Evolutionary conservation across 2,329 filamentous ascomycete genomes (phyloP).

Genomic region (Aureobasidium sp.): DNA sequence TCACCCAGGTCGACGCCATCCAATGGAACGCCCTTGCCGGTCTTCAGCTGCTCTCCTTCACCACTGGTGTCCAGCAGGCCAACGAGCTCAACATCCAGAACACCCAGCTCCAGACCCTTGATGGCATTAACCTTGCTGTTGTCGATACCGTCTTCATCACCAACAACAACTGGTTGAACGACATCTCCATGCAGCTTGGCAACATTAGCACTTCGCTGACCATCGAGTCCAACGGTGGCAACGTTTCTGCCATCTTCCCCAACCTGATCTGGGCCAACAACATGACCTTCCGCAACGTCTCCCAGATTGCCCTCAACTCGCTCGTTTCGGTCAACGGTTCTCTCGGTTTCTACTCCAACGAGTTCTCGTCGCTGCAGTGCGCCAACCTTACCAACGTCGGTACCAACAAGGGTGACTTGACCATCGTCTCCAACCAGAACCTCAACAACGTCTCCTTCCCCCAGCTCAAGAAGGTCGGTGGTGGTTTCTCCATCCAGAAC

Average conservation of each 20-base stretch:
- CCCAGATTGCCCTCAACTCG: slow-evolving; percentile 63
- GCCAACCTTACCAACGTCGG: slow-evolving; percentile 65
- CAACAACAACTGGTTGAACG: slow-evolving; percentile 78
- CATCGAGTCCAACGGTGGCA: slow-evolving; percentile 72
- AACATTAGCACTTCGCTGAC: slow-evolving; percentile 65
- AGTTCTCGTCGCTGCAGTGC: slow-evolving; percentile 53
- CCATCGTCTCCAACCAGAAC: slow-evolving; percentile 50
- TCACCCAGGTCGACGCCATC: slow-evolving; percentile 61
- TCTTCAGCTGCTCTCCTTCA: slow-evolving; percentile 54
- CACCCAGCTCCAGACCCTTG: slow-evolving; percentile 71
- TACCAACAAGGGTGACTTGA: slow-evolving; percentile 44
- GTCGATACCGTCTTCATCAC: slow-evolving; percentile 71
- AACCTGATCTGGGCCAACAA: slow-evolving; percentile 72
- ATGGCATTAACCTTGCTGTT: slow-evolving; percentile 72
- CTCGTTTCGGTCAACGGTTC: slow-evolving; percentile 69
- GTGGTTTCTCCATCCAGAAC: slow-evolving; percentile 81
- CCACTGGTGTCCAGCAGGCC: slow-evolving; percentile 60
- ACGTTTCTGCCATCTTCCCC: slow-evolving; percentile 66
- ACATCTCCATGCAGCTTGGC: slow-evolving; percentile 68
- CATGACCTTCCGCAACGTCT: slow-evolving; percentile 76
- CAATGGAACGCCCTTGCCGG: slow-evolving; percentile 64
- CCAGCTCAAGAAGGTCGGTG: slow-evolving; percentile 59
- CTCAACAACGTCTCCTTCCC: slow-evolving; percentile 71
- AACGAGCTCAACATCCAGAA: slow-evolving; percentile 69
- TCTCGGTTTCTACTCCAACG: slow-evolving; percentile 78